Conservation (phyloP, 306 rosid species). For the Gastrolobium bilobum region DNA sequence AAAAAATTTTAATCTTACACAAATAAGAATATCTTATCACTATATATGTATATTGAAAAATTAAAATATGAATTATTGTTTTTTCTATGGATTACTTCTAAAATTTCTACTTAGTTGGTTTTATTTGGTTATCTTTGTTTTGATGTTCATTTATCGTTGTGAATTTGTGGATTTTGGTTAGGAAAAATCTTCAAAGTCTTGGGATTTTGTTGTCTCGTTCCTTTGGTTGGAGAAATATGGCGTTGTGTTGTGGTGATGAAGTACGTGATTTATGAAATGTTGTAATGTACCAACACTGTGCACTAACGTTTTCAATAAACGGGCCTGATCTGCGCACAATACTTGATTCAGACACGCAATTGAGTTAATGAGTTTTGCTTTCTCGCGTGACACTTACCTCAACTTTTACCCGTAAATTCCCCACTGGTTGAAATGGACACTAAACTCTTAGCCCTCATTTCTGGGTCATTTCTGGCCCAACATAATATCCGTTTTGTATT, state of each 20-base stretch:
- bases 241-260: not conserved
- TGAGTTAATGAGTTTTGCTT: not conserved
- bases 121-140: not conserved
- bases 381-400: not conserved
- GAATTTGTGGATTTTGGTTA: not conserved
- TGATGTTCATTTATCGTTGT: not conserved
- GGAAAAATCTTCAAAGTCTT: not conserved
- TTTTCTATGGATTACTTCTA: too few relatives aligned
- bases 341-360: constrained; percentile 31
- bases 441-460: too few relatives aligned
- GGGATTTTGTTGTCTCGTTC: not conserved
- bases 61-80: too few relatives aligned
- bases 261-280: constrained; percentile 1
- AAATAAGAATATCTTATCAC: too few relatives aligned
- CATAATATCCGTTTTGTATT: too few relatives aligned
- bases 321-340: constrained; percentile 23
- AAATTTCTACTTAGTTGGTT: too few relatives aligned
- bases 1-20: too few relatives aligned
- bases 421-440: too few relatives aligned
- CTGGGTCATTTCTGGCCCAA: too few relatives aligned
- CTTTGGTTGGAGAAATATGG: not conserved
- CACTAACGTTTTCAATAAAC: constrained; percentile 36
- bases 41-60: too few relatives aligned
- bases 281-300: constrained; percentile 36
- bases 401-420: too few relatives aligned